Evolutionary conservation across 352 stramenopile genomes (phyloP), one percentile per base, ranked within the genome.

Genomic region (Thalassiosira livingstoniorum): DNA sequence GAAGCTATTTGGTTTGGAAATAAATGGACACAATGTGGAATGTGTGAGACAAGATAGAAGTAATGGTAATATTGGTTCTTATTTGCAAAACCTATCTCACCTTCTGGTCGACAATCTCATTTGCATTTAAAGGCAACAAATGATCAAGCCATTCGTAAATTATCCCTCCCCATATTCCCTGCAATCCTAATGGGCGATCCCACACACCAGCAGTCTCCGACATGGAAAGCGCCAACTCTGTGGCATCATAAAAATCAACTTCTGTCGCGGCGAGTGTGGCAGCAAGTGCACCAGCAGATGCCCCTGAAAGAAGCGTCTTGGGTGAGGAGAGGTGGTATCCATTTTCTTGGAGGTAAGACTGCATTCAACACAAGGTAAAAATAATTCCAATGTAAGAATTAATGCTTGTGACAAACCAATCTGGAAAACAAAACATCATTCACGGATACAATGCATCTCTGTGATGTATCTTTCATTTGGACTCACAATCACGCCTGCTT

Each of bases 101-200:
- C 63, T 79, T 77, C 4, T 77, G 79, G 15, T 78, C 39, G 23
- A 87, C 66, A 27, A 34, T 71, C 18, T 90, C 70, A 29, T 87
- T 80, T 4, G 87, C 92, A 81, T 95, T 58, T 25, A 78, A 43
- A 39, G 92, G 92, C 15, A 96, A 68, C 35, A 96, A 83, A 23
- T 77, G 70, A 72, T 95, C 81, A 15, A 96, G 75, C 92, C 92
- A 96, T 15, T 92, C 74, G 31, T 91, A 72, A 73, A 96, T 93
- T 39, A 95, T 86, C 31, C 64, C 68, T n/a, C 92, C 92, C 92
- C 92, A 96, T 53, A 96, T 87, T 21, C 92, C 91, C 68, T 93
- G 87, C 45, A 96, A 83, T 58, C 91, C 91, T 53, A 83, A 35
- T 15, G 73, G 78, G 75, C 91, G 89, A 74, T 93, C 86, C 88